Evolutionary conservation across 805 yeast species (phyloP).

Genomic region (Metschnikowia koreensis): DNA sequence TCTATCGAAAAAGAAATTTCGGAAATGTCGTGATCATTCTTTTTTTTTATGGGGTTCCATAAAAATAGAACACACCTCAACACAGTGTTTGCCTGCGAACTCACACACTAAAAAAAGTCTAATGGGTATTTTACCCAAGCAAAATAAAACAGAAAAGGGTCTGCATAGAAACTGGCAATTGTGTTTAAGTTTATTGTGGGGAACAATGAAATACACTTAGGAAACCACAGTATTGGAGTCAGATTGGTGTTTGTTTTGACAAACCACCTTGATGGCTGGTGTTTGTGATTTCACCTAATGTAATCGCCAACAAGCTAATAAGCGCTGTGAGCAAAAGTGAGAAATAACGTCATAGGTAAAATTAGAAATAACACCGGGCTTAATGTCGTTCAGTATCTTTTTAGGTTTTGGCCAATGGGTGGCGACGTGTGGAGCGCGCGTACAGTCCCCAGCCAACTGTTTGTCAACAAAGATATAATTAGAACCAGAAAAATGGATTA

Average conservation of each 20-base stretch:
- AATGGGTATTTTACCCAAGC: background rate
- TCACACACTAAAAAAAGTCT: background rate
- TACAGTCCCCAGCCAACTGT: conserved; percentile 1
- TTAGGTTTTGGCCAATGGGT: background rate
- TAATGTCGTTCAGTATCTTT: background rate
- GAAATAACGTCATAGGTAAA: background rate
- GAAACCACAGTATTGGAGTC: background rate
- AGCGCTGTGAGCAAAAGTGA: background rate
- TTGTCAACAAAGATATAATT: conserved; percentile 1
- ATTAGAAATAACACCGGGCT: background rate
- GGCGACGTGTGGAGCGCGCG: background rate
- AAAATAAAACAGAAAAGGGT: background rate
- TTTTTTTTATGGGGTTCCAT: background rate
- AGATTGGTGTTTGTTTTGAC: background rate
- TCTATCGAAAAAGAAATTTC: background rate
- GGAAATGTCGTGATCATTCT: background rate
- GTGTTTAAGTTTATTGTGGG: background rate
- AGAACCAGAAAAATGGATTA: background rate
- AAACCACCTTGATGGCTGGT: background rate
- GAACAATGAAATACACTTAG: background rate
- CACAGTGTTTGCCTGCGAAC: background rate
- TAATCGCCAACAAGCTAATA: background rate
- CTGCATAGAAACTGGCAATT: background rate
- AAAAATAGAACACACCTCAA: background rate
- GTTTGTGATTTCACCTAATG: background rate